A percentile compares a stretch with the other conserved stretches of the same genome.
Evolutionary conservation across 345 rosid genomes (phyloP).

Genomic region (Eucalyptus albens): DNA sequence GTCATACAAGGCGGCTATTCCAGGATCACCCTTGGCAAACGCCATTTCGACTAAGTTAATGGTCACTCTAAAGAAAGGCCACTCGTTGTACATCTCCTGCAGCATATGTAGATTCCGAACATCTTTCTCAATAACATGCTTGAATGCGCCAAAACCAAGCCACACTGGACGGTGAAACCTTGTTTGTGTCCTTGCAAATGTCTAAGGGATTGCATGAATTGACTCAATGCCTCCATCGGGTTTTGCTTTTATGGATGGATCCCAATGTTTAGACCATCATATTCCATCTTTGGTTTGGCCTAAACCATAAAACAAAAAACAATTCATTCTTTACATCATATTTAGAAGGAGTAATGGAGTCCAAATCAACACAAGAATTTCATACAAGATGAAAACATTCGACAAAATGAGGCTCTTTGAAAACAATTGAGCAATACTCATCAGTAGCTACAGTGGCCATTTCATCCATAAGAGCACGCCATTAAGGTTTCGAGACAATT

Average conservation of each 20-base stretch:
- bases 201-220: conserved; percentile 96
- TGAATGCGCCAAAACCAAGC: conserved; percentile 96
- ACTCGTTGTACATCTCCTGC: conserved; percentile 71
- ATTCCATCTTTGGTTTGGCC: conserved; percentile 97
- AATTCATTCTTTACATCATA: neutral
- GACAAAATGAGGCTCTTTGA: conserved; percentile 81
- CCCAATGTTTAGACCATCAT: conserved; percentile 94
- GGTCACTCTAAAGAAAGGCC: conserved; percentile 97
- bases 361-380: neutral
- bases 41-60: conserved; percentile 95
- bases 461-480: conserved; percentile 80
- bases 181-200: conserved; percentile 97
- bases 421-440: conserved; percentile 78
- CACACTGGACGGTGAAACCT: conserved; percentile 94
- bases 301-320: neutral
- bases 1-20: conserved; percentile 76
- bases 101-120: conserved; percentile 66
- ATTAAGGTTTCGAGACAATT: conserved; percentile 78
- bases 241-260: conserved; percentile 89
- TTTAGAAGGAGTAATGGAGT: neutral
- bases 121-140: conserved; percentile 51
- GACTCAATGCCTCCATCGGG: conserved; percentile 88
- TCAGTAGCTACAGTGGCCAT: conserved; percentile 88
- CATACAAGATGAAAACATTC: conserved; percentile 91
- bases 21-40: conserved; percentile 95